phyloP scores from a whole-genome alignment of 2,329 filamentous ascomycete genomes.

The Fonsecaea monophora region DNA sequence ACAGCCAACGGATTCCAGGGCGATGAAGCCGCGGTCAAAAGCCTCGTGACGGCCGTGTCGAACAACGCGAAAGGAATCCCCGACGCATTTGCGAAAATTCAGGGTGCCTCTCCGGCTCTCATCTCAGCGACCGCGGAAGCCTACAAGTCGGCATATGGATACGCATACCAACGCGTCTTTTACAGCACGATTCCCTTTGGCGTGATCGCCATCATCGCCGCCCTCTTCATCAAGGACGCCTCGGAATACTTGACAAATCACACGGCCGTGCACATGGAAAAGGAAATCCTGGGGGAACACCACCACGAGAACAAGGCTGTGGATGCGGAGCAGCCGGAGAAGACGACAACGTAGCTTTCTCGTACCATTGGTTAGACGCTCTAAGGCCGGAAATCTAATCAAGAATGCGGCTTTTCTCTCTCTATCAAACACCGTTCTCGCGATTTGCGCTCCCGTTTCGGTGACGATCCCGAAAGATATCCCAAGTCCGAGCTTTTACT shows the following conservation, averaged over 20 bases:
- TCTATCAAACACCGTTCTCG: neutral
- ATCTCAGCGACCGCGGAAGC: slow-evolving; percentile 46
- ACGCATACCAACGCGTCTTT: slow-evolving; percentile 54
- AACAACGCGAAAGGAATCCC: slow-evolving; percentile 41
- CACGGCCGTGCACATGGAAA: slow-evolving; percentile 23
- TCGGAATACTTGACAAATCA: slow-evolving; percentile 28
- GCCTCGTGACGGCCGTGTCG: slow-evolving; percentile 46
- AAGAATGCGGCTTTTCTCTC: too few relatives aligned
- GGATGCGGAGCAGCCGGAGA: slow-evolving; percentile 14
- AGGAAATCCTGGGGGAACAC: slow-evolving; percentile 14
- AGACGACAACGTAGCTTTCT: slow-evolving; percentile 6
- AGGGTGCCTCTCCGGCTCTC: slow-evolving; percentile 47
- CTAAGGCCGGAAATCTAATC: neutral
- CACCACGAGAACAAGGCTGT: slow-evolving; percentile 9
- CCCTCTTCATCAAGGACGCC: slow-evolving; percentile 22
- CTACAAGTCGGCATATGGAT: slow-evolving; percentile 50
- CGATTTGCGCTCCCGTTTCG: neutral
- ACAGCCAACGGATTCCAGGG: slow-evolving; percentile 46
- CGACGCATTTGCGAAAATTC: slow-evolving; percentile 41
- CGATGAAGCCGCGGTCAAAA: slow-evolving; percentile 43
- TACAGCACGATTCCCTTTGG: slow-evolving; percentile 36
- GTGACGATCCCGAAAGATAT: neutral
- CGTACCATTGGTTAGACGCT: neutral
- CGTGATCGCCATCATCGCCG: slow-evolving; percentile 28
- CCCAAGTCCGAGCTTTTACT: neutral